Base-by-base conservation (phyloP, 805 yeast species). In the Schwanniomyces sp. region DNA sequence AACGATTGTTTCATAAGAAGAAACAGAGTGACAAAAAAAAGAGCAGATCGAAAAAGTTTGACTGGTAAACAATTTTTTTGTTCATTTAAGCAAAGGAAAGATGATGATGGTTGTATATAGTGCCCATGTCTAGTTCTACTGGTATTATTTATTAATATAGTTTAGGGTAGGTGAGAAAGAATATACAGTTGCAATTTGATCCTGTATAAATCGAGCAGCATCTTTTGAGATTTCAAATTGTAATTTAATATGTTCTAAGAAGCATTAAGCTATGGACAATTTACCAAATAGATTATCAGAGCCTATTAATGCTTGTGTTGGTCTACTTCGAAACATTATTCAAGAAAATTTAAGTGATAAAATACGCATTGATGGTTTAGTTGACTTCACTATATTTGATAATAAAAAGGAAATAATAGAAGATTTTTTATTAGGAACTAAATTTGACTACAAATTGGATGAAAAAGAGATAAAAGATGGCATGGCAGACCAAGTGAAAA, bases 21-120 rank as follows among this genome's bases (percentile, higher is more conserved):
- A 58, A 60, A 40, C 62, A 58, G 14, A 62, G 74, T 43, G 77
- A 73, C 21, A 73, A 70, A 58, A 70, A 69, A 55, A 66, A 62
- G 51, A 45, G 52, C 24, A 50, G 78, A 34, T 63, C 70, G 5
- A 68, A 64, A 57, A 64, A 61, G 29, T 64, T 73, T 46, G 75
- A 71, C 43, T 37, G 27, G 27, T 37, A 37, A 40, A n/a, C n/a
- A 42, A 30, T 51, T 44, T 27, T 12, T 16, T 28, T 21, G 14
- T 16, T 25, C 24, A 40, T 17, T 3, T 21, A 4, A 5, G 24
- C 24, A 21, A 21, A 21, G 24, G 3, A 5, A 21, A 3, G 24
- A 21, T 21, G 5, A 4, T 21, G 5, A 21, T 21, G 24, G 24
- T 5, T 21, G 24, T 21, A 21, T 21, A 21, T 21, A 21, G 24